Evolutionary conservation across 495 filamentous ascomycete genomes (phyloP).

Genomic region (Chaetomium tenue): DNA sequence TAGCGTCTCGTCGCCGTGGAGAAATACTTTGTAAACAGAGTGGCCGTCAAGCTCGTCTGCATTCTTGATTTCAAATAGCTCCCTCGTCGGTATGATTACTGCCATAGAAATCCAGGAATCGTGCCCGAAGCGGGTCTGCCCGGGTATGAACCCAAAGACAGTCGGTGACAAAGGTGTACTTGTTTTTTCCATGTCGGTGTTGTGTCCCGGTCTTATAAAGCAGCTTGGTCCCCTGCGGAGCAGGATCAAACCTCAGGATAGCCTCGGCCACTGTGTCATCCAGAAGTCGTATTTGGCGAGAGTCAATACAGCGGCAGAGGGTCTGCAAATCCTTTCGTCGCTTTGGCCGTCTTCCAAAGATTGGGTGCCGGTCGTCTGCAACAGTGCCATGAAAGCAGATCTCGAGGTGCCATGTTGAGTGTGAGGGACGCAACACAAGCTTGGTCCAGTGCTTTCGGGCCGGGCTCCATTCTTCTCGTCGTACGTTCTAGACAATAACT

Average conservation of each 20-base stretch:
- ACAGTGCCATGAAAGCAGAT: not conserved
- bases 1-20: not conserved
- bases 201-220: not conserved
- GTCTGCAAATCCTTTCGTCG: constrained; percentile 7
- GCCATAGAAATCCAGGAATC: not conserved
- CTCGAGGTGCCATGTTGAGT: constrained; percentile 6
- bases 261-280: constrained; percentile 5
- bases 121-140: not conserved
- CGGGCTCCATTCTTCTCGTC: not conserved
- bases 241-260: not conserved
- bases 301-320: constrained; percentile 3
- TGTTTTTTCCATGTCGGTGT: not conserved
- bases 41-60: constrained; percentile 2
- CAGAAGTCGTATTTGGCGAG: not conserved
- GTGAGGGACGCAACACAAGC: constrained; percentile 1
- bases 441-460: constrained; percentile 6
- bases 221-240: not conserved
- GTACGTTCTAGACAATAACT: constrained; percentile 6
- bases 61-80: not conserved
- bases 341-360: not conserved
- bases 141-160: not conserved
- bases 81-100: not conserved
- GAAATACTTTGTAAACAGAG: not conserved
- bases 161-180: constrained; percentile 1
- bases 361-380: not conserved